These are phyloP conservation scores for Dryas octopetala DNA, from an alignment of 306 rosid genomes.

Conservation along the genomic window DNA sequence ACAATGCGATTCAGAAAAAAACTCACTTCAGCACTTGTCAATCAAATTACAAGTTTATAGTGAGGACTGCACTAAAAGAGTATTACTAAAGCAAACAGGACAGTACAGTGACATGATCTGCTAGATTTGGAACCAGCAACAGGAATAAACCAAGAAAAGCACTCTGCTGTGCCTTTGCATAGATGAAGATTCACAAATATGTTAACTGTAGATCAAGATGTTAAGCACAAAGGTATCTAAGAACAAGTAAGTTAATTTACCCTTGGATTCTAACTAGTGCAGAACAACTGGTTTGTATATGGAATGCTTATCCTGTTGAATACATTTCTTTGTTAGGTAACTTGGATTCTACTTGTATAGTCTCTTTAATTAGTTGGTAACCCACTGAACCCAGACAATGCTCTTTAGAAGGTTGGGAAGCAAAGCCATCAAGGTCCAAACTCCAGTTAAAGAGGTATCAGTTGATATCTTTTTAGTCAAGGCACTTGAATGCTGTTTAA, in stretches of 20 bases:
- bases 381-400: neutral
- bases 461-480: conserved; percentile 17
- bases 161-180: neutral
- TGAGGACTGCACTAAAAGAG: neutral
- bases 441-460: neutral
- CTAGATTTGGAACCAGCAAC: conserved; percentile 3
- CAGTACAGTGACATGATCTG: neutral
- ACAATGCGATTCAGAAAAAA: too few species aligned
- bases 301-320: neutral
- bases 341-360: neutral
- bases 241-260: neutral
- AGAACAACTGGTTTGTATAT: neutral
- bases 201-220: neutral
- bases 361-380: neutral
- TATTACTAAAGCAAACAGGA: neutral
- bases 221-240: neutral
- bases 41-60: neutral
- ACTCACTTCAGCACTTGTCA: too few species aligned
- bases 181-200: neutral
- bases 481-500: conserved; percentile 8
- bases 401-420: conserved; percentile 2
- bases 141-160: neutral
- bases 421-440: conserved; percentile 13
- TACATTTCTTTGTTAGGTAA: neutral
- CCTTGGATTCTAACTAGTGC: neutral